These are phyloP conservation scores for Eucalyptus marginata DNA, from an alignment of 345 rosid genomes.

Conservation along the genomic window DNA sequence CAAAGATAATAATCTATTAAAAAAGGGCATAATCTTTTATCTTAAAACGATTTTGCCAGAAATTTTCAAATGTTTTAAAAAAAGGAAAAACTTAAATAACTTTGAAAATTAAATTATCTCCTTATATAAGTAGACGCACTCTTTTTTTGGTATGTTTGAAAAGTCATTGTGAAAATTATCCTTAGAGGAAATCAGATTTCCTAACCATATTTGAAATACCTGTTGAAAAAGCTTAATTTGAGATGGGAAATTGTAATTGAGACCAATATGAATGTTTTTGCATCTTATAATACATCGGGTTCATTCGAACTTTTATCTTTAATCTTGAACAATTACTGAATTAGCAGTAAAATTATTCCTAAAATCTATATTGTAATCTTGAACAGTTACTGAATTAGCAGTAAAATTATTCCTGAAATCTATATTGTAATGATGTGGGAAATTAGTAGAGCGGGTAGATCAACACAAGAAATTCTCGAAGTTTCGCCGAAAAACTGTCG, in stretches of 20 bases:
- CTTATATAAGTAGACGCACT: fast-evolving
- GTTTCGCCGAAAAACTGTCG: fast-evolving
- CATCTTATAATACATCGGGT: not conserved
- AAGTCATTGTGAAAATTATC: no score
- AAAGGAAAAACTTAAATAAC: no score
- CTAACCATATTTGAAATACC: not conserved
- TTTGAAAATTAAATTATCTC: no score
- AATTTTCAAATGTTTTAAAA: not conserved
- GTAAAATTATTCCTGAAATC: not conserved
- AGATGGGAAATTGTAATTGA: not conserved
- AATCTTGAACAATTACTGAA: fast-evolving
- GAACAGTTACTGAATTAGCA: fast-evolving
- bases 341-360: fast-evolving
- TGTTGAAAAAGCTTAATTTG: not conserved
- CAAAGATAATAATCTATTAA: no score
- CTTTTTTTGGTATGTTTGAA: not conserved
- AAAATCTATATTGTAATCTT: not conserved
- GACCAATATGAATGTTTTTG: fast-evolving
- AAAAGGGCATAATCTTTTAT: not conserved
- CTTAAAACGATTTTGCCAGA: not conserved
- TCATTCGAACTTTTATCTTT: not conserved
- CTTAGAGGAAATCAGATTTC: not conserved
- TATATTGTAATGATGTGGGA: fast-evolving
- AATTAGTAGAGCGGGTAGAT: not conserved
- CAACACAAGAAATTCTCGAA: not conserved